phyloP scores from a whole-genome alignment of 495 filamentous ascomycete species.

The Parathielavia hyrcaniae region DNA sequence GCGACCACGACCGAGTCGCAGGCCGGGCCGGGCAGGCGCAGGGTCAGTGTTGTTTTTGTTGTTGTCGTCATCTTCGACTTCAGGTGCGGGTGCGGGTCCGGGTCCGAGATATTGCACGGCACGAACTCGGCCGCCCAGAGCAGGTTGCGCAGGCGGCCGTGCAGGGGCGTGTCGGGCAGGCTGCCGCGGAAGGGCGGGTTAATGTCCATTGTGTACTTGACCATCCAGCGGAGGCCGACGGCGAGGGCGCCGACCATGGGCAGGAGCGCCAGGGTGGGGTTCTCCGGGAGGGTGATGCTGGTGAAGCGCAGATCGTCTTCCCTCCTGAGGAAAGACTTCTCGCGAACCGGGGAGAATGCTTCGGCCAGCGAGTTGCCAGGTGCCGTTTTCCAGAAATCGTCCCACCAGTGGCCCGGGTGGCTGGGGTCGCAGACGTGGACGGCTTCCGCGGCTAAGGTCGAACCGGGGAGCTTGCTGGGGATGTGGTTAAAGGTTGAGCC shows the following conservation, averaged over 20 bases:
- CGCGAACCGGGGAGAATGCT: neutral
- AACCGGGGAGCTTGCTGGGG: neutral
- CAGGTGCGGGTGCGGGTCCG: neutral
- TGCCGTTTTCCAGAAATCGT: neutral
- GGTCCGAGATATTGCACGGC: too few relatives aligned
- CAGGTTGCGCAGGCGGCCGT: neutral
- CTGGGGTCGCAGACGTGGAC: neutral
- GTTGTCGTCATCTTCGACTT: too few relatives aligned
- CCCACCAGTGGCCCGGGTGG: neutral
- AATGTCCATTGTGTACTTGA: constrained; percentile 1
- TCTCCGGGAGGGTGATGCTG: neutral
- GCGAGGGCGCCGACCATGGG: constrained; percentile 6
- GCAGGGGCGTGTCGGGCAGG: neutral
- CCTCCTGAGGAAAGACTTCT: neutral
- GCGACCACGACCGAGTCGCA: neutral
- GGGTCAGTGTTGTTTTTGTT: neutral
- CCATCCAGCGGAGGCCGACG: constrained; percentile 1
- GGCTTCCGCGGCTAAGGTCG: neutral
- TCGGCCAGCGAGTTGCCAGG: neutral
- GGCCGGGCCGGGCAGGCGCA: neutral
- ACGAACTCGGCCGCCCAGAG: neutral
- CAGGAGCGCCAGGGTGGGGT: neutral
- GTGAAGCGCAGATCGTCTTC: neutral
- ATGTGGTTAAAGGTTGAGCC: neutral
- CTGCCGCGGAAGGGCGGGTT: constrained; percentile 8